Evolutionary conservation across 2,329 filamentous ascomycete genomes (phyloP), one percentile per base, ranked within the genome.

Genomic region (Metarhizium sp.): DNA sequence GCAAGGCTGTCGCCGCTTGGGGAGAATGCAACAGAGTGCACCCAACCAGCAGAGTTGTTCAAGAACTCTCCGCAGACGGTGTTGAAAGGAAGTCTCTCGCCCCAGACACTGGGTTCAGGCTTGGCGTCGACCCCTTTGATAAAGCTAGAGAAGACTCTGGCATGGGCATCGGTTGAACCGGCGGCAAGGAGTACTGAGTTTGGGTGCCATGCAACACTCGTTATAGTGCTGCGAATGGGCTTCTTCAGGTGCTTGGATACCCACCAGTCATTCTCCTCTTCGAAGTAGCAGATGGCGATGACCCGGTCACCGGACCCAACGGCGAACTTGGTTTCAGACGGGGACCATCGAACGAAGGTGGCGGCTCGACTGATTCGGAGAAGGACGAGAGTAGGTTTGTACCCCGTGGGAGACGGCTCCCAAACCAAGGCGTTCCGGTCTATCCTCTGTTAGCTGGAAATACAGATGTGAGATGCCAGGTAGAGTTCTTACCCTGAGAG

Each of bases 231-330:
- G 62, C 92, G 88, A 66, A 99, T 95, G 20, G 94, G 94, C 81
- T 97, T 99, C 84, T 97, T 97, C 68, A 99, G 76, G 74, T 99
- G 94, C 80, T 99, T 99, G 42, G 92, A 96, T 46, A 99, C 92
- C 94, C 94, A 99, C 94, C 94, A 99, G 77, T 99, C 92, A 73
- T 99, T 96, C 73, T 99, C 94, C 71, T 96, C 90, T 69, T 99
- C 94, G 65, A 99, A 99, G 77, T 97, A 97, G 79, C 94, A 99
- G 63, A 97, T 82, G 45, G 94, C 91, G 66, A 99, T 96, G 61
- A 96, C 88, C 60, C 94, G 86, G 64, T 96, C 94, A 59, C 94
- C 94, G 32, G 92, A 96, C 58, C 94, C 94, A 30, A 97, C 94
- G 54, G 94, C 94, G 71, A 99, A 99, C 74, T 99, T 99, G 70